Conservation (phyloP, 2,329 filamentous ascomycete genomes). For the Penicillium sp. region DNA sequence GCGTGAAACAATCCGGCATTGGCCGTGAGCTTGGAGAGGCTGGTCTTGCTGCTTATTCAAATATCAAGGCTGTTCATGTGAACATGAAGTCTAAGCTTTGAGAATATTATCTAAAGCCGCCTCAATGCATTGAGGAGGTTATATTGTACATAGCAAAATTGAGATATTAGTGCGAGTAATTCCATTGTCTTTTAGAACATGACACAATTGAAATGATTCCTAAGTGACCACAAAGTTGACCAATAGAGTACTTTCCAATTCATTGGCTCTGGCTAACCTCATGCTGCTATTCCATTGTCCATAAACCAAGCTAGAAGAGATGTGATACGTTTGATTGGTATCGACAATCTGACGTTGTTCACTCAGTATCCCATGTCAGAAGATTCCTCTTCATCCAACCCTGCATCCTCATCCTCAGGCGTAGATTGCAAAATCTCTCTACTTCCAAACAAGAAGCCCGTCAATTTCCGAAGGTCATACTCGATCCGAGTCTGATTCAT, state of each 20-base stretch:
- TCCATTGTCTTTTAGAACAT: too few relatives aligned
- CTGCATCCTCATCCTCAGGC: not conserved
- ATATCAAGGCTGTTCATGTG: slow-evolving; percentile 34
- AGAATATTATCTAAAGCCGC: not conserved
- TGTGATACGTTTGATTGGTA: too few relatives aligned
- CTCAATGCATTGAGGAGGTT: not conserved
- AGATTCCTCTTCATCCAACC: too few relatives aligned
- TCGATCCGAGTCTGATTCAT: not conserved
- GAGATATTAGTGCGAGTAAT: not conserved
- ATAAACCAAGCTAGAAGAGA: too few relatives aligned
- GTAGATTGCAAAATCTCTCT: not conserved
- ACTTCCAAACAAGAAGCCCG: not conserved
- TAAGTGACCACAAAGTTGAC: too few relatives aligned
- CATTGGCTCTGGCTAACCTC: too few relatives aligned
- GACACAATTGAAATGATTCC: too few relatives aligned
- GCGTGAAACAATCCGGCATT: slow-evolving; percentile 56
- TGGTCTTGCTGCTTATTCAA: slow-evolving; percentile 52
- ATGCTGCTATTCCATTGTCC: too few relatives aligned
- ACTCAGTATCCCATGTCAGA: too few relatives aligned
- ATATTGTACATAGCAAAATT: not conserved
- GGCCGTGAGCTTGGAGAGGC: slow-evolving; percentile 56
- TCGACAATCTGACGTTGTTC: too few relatives aligned
- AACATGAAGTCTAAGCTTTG: slow-evolving; percentile 36
- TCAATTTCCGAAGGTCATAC: not conserved
- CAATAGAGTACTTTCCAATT: too few relatives aligned